Evolutionary conservation across 1,284 basidiomycete genomes (phyloP).

Genomic region (Lentinus polychrous): DNA sequence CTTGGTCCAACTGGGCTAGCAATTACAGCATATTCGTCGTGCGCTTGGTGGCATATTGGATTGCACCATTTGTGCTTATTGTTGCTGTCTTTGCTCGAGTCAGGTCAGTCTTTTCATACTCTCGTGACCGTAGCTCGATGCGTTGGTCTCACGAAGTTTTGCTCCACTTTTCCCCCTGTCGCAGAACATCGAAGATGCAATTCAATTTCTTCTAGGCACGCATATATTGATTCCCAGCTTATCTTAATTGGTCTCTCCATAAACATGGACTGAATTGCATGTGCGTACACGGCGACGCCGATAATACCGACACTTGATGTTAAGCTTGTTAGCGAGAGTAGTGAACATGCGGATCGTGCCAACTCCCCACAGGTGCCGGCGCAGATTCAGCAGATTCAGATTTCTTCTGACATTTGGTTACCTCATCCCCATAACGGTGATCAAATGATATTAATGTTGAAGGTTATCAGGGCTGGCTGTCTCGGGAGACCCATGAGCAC

Average conservation of each 20-base stretch:
- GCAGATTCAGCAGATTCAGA: too few species aligned
- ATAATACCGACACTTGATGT: too few species aligned
- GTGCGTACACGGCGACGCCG: too few species aligned
- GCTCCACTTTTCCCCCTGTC: background rate
- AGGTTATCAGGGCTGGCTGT: too few species aligned
- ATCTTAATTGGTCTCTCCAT: background rate
- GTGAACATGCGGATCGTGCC: too few species aligned
- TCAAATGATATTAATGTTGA: too few species aligned
- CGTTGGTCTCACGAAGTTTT: background rate
- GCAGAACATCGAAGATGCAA: slow-evolving; percentile 25
- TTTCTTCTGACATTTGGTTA: too few species aligned
- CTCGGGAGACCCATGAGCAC: too few species aligned
- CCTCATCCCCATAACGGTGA: too few species aligned
- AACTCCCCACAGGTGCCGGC: too few species aligned
- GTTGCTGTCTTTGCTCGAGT: slow-evolving; percentile 19
- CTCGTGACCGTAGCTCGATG: background rate
- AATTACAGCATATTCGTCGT: slow-evolving; percentile 31
- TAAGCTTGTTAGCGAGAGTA: too few species aligned
- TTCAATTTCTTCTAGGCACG: slow-evolving; percentile 10
- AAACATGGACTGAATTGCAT: too few species aligned
- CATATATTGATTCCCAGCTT: background rate
- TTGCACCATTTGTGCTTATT: slow-evolving; percentile 36
- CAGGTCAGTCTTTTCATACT: slow-evolving; percentile 14
- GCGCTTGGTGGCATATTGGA: slow-evolving; percentile 43
- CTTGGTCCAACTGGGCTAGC: slow-evolving; percentile 51